Conservation (phyloP, 495 filamentous ascomycete species). For the Penicilliopsis zonata region DNA sequence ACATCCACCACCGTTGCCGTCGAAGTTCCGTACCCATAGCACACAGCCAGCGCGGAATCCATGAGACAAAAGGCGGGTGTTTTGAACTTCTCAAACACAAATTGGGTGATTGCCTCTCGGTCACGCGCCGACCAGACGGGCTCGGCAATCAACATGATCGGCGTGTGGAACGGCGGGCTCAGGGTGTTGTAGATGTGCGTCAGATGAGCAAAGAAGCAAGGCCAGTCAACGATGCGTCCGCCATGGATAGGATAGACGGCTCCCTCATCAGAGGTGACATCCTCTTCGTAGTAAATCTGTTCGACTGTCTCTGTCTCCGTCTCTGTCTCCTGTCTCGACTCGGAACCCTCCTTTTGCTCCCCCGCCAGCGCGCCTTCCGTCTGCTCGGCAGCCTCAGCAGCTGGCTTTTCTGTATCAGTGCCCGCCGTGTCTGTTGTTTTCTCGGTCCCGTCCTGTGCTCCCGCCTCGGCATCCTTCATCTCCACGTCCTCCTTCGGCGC, state of each 20-base stretch:
- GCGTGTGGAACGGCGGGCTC: slow-evolving; percentile 84
- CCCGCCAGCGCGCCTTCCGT: slow-evolving; percentile 4
- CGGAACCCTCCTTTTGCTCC: slow-evolving; percentile 8
- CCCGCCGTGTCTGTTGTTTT: not conserved
- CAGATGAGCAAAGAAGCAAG: slow-evolving; percentile 83
- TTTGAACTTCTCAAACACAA: slow-evolving; percentile 95
- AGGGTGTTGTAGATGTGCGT: slow-evolving; percentile 76
- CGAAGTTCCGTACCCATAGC: slow-evolving; percentile 67
- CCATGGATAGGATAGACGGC: slow-evolving; percentile 77
- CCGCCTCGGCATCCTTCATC: slow-evolving; percentile 21
- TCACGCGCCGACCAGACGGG: slow-evolving; percentile 79
- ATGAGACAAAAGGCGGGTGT: slow-evolving; percentile 79
- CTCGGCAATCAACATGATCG: slow-evolving; percentile 75
- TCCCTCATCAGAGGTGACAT: slow-evolving; percentile 74
- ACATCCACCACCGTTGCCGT: slow-evolving; percentile 81
- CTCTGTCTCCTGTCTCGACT: slow-evolving; percentile 10
- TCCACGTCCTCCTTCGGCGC: slow-evolving; percentile 36
- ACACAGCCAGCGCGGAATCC: slow-evolving; percentile 70
- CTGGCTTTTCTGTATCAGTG: slow-evolving; percentile 5
- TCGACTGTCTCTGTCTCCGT: too few relatives aligned
- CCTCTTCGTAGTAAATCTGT: slow-evolving; percentile 67
- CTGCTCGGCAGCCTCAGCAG: slow-evolving; percentile 4
- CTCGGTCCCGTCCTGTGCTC: slow-evolving; percentile 7
- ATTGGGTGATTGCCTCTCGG: slow-evolving; percentile 71
- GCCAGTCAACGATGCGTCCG: slow-evolving; percentile 80